Evolutionary conservation across 352 stramenopile species (phyloP), one percentile per base, ranked within the genome.

Genomic region (Salisapilia sapeloensis): DNA sequence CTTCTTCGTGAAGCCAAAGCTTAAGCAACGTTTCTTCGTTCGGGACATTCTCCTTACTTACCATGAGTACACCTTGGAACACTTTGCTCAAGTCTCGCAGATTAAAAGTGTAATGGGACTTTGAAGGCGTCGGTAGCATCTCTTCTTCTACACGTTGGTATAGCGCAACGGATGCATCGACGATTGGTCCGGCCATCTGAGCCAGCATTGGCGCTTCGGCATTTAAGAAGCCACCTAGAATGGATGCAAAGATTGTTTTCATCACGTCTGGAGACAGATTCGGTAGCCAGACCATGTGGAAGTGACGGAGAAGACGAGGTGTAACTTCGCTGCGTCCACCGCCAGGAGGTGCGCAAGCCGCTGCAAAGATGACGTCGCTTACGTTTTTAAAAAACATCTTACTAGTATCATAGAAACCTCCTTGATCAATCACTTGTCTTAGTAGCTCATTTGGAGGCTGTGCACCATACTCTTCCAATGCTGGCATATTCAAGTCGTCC

Each of bases 91-190:
- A 50, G 53, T 96, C 85, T 5, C 86, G 72, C 20, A 96, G 53
- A 36, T 96, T 96, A 53, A 96, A 96, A 4, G 86, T 96, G 44
- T 96, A 96, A 42, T 96, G 76, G 4, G 76, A 93, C 53, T 93
- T 93, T 13, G 62, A 82, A 3, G 83, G 84, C 4, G 84, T 96
- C 11, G 84, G 84, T 9, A 94, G 51, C 67, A 96, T 70, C 24
- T 92, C 78, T 6, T 77, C 34, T 29, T 93, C 74, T 1, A 96
- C 82, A 6, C 60, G 60, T 23, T 92, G 63, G 33, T 96, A 95
- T 2, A 95, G 45, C 28, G 76, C 42, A 15, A 97, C 69, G 0
- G 79, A 94, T 11, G 77, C 81, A 23, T 67, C 58, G 2, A 96
- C 86, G 22, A 97, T 75, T 7, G 76, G 63, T 2, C 29, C 43